phyloP scores from a whole-genome alignment of 768 basidiomycete species.

The Daedaleopsis nitida region DNA sequence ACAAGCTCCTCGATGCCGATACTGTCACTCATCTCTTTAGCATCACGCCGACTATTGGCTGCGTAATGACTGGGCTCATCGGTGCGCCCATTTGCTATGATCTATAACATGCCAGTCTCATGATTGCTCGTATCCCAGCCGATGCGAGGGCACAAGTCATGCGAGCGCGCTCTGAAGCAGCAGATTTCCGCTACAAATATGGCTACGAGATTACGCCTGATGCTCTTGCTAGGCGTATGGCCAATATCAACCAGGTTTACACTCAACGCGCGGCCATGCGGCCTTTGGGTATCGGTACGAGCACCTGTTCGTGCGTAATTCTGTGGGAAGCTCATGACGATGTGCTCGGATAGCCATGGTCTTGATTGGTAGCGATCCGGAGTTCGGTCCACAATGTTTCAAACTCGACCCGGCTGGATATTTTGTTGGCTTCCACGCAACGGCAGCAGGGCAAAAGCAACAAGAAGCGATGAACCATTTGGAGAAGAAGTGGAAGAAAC shows the following conservation, averaged over 20 bases:
- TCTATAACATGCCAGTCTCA: neutral
- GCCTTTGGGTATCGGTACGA: conserved; percentile 90
- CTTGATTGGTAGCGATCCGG: conserved; percentile 88
- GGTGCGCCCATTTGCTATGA: conserved; percentile 49
- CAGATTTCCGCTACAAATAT: conserved; percentile 92
- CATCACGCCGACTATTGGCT: conserved; percentile 95
- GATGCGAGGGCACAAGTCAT: conserved; percentile 90
- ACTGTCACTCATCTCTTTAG: conserved; percentile 96
- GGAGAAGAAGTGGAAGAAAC: conserved; percentile 99
- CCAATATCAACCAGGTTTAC: conserved; percentile 98
- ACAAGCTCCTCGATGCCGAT: conserved; percentile 93
- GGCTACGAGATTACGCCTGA: conserved; percentile 99
- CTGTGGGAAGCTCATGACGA: neutral
- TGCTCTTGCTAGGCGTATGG: conserved; percentile 89
- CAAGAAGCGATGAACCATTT: conserved; percentile 98
- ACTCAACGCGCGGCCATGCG: conserved; percentile 98
- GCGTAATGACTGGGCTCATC: conserved; percentile 96
- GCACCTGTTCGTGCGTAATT: neutral
- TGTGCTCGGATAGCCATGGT: conserved; percentile 74
- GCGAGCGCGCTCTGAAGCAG: conserved; percentile 87
- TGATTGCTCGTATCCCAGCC: conserved; percentile 47
- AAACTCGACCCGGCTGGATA: conserved; percentile 99
- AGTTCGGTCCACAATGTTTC: conserved; percentile 94
- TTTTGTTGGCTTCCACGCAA: conserved; percentile 98
- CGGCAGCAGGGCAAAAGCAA: conserved; percentile 94